Conservation (phyloP, 768 basidiomycete genomes). For the Tubosaeta sp. region DNA sequence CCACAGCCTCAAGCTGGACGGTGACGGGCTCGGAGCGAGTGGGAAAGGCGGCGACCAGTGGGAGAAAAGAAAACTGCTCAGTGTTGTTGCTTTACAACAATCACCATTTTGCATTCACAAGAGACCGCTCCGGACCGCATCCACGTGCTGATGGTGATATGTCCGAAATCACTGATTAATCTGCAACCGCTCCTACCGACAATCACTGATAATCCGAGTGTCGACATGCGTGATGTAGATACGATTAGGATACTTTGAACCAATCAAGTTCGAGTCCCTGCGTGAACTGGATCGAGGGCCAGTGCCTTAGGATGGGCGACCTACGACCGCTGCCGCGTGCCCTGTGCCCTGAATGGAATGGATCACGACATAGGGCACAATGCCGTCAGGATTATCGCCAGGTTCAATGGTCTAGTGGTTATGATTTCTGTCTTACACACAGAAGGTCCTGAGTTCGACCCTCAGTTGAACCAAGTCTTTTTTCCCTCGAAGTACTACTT, state of each 20-base stretch:
- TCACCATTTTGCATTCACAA: background rate
- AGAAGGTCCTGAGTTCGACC: slow-evolving; percentile 39
- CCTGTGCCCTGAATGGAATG: background rate
- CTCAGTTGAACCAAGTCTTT: slow-evolving; percentile 43
- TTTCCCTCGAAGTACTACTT: no score
- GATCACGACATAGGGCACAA: background rate
- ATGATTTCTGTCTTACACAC: slow-evolving; percentile 52
- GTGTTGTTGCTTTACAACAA: slow-evolving; percentile 8
- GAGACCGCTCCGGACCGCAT: background rate
- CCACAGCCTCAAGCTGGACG: background rate
- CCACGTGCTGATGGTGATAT: slow-evolving; percentile 13
- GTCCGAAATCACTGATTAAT: background rate
- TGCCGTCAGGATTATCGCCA: accelerated
- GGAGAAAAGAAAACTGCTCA: background rate
- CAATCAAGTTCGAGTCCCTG: background rate
- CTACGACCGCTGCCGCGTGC: background rate
- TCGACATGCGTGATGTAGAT: background rate
- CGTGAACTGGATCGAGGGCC: no score
- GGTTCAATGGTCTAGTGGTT: slow-evolving; percentile 60
- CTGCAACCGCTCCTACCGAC: background rate
- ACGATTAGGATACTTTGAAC: background rate
- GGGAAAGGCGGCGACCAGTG: background rate
- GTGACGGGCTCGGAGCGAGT: background rate
- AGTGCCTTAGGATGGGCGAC: no score
- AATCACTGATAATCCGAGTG: background rate